Conservation (phyloP, 2,329 filamentous ascomycete genomes). For the Neoscytalidium dimidiatum region DNA sequence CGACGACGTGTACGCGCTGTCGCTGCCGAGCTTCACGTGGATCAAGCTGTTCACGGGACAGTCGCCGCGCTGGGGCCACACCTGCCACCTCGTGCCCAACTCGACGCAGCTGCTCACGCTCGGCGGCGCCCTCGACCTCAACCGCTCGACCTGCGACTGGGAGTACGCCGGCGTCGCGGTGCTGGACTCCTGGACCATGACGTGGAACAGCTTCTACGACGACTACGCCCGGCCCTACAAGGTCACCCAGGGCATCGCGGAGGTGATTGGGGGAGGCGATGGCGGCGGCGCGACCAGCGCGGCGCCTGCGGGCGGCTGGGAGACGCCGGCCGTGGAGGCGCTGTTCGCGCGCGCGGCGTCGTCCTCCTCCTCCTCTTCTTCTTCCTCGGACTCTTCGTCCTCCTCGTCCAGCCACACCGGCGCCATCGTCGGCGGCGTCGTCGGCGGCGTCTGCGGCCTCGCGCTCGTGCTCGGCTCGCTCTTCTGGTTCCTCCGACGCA, state of each 20-base stretch:
- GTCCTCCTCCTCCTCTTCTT: background rate
- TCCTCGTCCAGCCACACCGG: background rate
- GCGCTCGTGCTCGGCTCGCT: background rate
- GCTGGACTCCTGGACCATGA: constrained; percentile 23
- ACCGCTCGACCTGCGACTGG: constrained; percentile 24
- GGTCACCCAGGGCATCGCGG: constrained; percentile 1
- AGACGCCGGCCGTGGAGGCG: background rate
- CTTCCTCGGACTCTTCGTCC: too few species aligned
- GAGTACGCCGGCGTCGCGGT: constrained; percentile 24
- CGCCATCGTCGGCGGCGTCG: constrained; percentile 19
- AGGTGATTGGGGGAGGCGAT: background rate
- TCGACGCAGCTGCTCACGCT: constrained; percentile 45
- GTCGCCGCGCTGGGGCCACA: constrained; percentile 43
- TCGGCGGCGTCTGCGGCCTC: constrained; percentile 13
- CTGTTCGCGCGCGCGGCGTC: background rate
- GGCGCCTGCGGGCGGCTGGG: constrained; percentile 4
- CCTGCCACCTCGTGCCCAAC: constrained; percentile 41
- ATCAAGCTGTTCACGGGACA: constrained; percentile 39
- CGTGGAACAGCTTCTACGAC: constrained; percentile 21
- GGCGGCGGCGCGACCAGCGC: constrained; percentile 4
- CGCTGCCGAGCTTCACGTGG: constrained; percentile 51
- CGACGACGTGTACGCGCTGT: constrained; percentile 51
- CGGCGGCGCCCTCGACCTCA: constrained; percentile 33
- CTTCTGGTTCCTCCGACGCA: constrained; percentile 1
- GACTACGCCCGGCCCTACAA: background rate